Conservation (phyloP, 306 rosid genomes). For the Acacia confusa region DNA sequence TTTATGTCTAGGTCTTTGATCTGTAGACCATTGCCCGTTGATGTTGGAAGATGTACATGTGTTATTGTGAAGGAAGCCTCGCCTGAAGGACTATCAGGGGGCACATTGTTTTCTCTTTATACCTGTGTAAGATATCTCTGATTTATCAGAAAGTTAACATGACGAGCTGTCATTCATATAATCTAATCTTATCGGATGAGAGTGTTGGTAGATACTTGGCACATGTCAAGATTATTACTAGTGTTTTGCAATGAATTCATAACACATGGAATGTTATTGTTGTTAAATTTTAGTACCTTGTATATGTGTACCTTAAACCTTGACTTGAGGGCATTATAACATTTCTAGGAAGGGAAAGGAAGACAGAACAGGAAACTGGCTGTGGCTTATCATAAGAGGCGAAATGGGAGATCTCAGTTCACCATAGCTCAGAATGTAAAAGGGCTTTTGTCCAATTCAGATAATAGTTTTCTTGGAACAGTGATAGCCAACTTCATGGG, state of each 20-base stretch:
- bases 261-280: neutral
- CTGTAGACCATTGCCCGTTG: neutral
- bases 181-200: neutral
- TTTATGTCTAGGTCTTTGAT: neutral
- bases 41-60: neutral
- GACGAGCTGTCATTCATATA: neutral
- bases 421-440: conserved; percentile 4
- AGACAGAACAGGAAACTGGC: conserved; percentile 8
- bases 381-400: neutral
- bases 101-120: neutral
- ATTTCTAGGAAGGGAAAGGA: conserved; percentile 1
- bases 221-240: neutral
- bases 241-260: neutral
- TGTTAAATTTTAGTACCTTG: neutral
- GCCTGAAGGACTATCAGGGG: conserved; percentile 1
- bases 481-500: neutral
- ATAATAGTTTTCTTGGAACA: neutral
- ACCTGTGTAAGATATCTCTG: neutral
- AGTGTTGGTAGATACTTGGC: neutral
- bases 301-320: neutral
- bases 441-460: neutral
- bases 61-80: conserved; percentile 9
- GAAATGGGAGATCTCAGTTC: neutral
- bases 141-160: neutral
- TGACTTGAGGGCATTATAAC: neutral